Base-by-base conservation (phyloP, 176 grass and related monocot species). In the Avena atlantica region DNA sequence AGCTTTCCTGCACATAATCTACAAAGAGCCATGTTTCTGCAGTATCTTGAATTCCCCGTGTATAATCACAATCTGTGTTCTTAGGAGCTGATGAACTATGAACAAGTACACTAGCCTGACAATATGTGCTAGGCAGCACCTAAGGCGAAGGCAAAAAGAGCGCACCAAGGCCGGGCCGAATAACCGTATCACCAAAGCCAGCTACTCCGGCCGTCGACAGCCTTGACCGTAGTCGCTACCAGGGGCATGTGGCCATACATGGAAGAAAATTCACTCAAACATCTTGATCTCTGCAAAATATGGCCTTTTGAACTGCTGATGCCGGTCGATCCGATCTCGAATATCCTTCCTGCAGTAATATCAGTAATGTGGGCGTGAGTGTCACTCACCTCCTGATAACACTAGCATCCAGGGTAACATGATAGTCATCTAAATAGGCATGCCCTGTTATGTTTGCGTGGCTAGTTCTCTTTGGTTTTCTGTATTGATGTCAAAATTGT, bases 251-350 rank as follows among this genome's bases (percentile, higher is more conserved):
- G 87, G 9, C 89, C 94, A 78, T 99, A 96, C 71, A 93, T 83
- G 34, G 80, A 78, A 84, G 91, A 77, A 83, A 99, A 96, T 79
- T 84, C 58, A n/a, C 93, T 93, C 17, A 99, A 74, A 64, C 97
- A 99, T 71, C 81, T 80, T 5, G 92, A 93, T 93, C 97, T 93
- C 87, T 55, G 80, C 40, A 80, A 77, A 51, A 20, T 34, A 66
- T 99, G 97, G 62, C 92, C 97, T 78, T 90, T 89, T 76, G 83
- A 82, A 77, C 92, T 99, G 82, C 97, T 99, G 76, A 99, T 93
- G 76, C 97, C 97, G 24, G 78, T 86, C 0, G 97, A 99, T 79
- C 94, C 97, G 69, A 93, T 96, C 92, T 99, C 97, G 55, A 81
- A 84, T 85, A 99, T 91, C 85, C 79, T 94, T 63, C 97, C 97